Evolutionary conservation across 495 filamentous ascomycete genomes (phyloP), one percentile per base, ranked within the genome.

Genomic region (Aspergillus nanangensis): DNA sequence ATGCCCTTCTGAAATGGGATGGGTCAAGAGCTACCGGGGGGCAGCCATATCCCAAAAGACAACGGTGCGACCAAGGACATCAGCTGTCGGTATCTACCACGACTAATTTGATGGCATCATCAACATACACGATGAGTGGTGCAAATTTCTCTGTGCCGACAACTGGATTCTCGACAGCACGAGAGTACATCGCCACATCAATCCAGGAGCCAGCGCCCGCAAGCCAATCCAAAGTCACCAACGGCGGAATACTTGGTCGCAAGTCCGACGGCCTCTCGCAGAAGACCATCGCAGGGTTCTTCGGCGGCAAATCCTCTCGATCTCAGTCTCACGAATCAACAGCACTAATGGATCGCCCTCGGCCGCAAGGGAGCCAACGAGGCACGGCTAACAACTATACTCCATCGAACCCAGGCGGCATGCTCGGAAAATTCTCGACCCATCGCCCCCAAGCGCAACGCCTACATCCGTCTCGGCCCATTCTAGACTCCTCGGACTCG

Each of bases 111-210:
- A 48, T 54, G 14, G 60, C 60, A 8, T 50, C 55, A 10, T 50
- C 58, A 7, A 37, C 41, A 4, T 59, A 63, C 36, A 61, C 57
- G 8, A 64, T 61, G 38, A 58, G 60, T 47, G 50, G 56, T 24
- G 46, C 66, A 31, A 62, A 55, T 42, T 58, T 58, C 46, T 61
- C 63, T 15, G 57, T 62, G 21, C 56, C 62, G 21, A 54, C 66
- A 38, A 66, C 56, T 22, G 70, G 66, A 9, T 69, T 70, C 45
- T 64, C 60, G 11, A 69, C 77, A 29, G 72, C 71, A 22, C 62
- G 68, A 35, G 58, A 72, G 40, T 68, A 71, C 46, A 61, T 74
- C 31, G 53, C 67, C 29, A 5, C 25, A 29, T 7, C 25, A 29
- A 19, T 5, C 36, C 23, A 51, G 43, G 17, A 18, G 56, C 20